These are phyloP conservation scores for Wickerhamomyces bovis DNA, from an alignment of 805 yeast genomes.

Conservation along the genomic window DNA sequence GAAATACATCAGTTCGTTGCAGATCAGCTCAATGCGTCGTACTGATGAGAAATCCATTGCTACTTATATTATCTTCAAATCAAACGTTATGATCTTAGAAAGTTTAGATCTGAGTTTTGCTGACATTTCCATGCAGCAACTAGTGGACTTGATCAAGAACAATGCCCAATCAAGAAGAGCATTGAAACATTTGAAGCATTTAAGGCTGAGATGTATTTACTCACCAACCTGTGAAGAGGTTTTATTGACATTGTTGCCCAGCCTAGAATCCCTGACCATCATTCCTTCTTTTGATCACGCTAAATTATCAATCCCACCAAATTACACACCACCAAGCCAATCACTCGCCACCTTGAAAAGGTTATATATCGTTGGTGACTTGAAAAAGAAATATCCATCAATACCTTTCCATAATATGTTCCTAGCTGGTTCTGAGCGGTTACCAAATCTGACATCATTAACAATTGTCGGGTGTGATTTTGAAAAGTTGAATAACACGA, in stretches of 20 bases:
- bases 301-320: slow-evolving; percentile 3
- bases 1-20: slow-evolving; percentile 7
- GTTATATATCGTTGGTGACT: slow-evolving; percentile 15
- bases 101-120: slow-evolving; percentile 12
- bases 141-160: slow-evolving; percentile 7
- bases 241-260: slow-evolving; percentile 11
- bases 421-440: slow-evolving; percentile 2
- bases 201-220: slow-evolving; percentile 15
- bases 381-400: slow-evolving; percentile 10
- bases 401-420: slow-evolving; percentile 19
- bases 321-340: not conserved
- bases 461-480: slow-evolving; percentile 21
- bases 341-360: slow-evolving; percentile 8
- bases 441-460: slow-evolving; percentile 14
- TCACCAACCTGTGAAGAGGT: slow-evolving; percentile 16
- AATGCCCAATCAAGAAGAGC: not conserved
- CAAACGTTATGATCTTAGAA: slow-evolving; percentile 4
- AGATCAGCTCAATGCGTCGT: slow-evolving; percentile 12
- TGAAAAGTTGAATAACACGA: slow-evolving; percentile 7
- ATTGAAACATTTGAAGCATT: not conserved
- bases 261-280: slow-evolving; percentile 13
- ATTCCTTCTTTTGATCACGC: slow-evolving; percentile 3
- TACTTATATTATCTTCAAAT: slow-evolving; percentile 6
- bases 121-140: slow-evolving; percentile 11
- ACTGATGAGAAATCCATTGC: slow-evolving; percentile 18